These are phyloP conservation scores for Moniliella sp. DNA, from an alignment of 1,284 basidiomycete genomes.

Conservation along the genomic window DNA sequence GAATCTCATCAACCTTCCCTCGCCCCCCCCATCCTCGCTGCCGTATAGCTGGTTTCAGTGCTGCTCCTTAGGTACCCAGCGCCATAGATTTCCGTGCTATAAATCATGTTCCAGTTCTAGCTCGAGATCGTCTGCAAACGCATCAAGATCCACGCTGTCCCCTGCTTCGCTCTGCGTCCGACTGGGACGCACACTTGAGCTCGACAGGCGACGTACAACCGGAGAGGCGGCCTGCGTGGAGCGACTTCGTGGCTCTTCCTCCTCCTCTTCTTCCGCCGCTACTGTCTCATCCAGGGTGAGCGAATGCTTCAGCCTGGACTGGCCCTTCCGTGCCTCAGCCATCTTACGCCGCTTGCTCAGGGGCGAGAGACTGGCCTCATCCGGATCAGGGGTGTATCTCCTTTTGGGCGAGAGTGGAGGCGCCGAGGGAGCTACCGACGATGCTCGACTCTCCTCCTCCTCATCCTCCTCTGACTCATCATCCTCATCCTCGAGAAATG, in stretches of 20 bases:
- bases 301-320: conserved; percentile 7
- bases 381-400: conserved; percentile 1
- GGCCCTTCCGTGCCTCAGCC: conserved; percentile 6
- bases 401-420: conserved; percentile 2
- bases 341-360: conserved; percentile 7
- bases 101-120: neutral
- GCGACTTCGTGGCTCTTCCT: conserved; percentile 1
- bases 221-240: neutral
- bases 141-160: conserved; percentile 1
- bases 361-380: conserved; percentile 6
- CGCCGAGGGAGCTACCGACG: conserved; percentile 8
- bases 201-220: too few species aligned
- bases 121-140: neutral
- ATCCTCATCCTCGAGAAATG: conserved; percentile 44
- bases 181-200: too few species aligned
- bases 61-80: too few species aligned
- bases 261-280: neutral
- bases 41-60: too few species aligned
- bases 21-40: too few species aligned
- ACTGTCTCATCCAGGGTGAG: conserved; percentile 2
- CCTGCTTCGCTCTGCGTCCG: neutral
- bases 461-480: conserved; percentile 7
- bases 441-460: neutral
- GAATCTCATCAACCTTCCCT: too few species aligned
- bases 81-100: neutral